Conservation (phyloP, 2,329 filamentous ascomycete species). For the Pseudocercospora pini-densiflorae region DNA sequence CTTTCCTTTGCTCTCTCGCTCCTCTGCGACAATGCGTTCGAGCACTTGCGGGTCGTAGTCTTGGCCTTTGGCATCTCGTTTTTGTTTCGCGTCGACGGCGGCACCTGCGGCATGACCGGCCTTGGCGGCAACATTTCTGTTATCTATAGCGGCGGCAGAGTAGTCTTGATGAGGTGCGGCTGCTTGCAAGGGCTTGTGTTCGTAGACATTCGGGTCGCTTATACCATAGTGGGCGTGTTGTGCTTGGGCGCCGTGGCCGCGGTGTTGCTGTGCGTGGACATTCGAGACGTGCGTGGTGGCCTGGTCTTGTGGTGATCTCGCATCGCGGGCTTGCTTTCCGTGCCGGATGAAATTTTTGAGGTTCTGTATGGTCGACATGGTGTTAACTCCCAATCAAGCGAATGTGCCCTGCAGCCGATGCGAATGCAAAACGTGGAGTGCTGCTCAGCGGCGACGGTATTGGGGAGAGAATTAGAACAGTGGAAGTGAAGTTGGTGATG, state of each 20-base stretch:
- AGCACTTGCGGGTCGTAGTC: constrained; percentile 68
- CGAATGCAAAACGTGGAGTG: background rate
- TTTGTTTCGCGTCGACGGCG: constrained; percentile 66
- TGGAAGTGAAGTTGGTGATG: background rate
- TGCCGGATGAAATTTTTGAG: constrained; percentile 98
- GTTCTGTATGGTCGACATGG: constrained; percentile 82
- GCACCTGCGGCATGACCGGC: constrained; percentile 69
- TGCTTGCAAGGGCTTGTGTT: constrained; percentile 58
- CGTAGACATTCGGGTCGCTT: constrained; percentile 65
- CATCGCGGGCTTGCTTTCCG: constrained; percentile 87
- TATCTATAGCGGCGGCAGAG: constrained; percentile 65
- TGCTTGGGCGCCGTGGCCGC: constrained; percentile 45
- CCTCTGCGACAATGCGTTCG: constrained; percentile 86
- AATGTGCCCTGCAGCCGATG: background rate
- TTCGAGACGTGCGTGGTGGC: constrained; percentile 66
- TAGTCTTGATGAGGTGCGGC: constrained; percentile 59
- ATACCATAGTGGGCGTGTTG: constrained; percentile 51
- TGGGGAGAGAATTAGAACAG: background rate
- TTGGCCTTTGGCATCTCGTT: constrained; percentile 52
- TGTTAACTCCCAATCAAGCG: background rate
- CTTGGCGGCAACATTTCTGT: constrained; percentile 69
- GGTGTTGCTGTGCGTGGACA: constrained; percentile 67
- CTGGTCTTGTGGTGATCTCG: constrained; percentile 62
- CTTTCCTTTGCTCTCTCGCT: constrained; percentile 82
- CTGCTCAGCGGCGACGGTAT: background rate